These are phyloP conservation scores for Pouteria campechiana DNA, from an alignment of 179 eudicot genomes.

Conservation along the genomic window DNA sequence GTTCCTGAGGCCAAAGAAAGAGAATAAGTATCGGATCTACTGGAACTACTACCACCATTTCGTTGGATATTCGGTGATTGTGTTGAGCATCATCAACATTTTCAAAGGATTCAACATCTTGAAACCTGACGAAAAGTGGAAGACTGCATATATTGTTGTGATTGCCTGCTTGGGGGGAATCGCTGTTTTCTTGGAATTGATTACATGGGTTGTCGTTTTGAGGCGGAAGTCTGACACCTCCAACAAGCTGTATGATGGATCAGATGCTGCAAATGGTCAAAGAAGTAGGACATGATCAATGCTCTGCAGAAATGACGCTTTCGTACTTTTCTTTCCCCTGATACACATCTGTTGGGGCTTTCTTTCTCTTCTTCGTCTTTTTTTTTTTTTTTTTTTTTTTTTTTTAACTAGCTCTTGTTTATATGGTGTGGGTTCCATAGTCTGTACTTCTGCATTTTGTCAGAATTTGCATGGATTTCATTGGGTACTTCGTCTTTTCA, in stretches of 20 bases:
- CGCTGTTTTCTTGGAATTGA: conserved; percentile 37
- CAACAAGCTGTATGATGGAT: conserved; percentile 22
- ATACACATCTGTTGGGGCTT: too few species aligned
- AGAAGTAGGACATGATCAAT: too few species aligned
- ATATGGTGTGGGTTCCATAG: too few species aligned
- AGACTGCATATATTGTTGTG: conserved; percentile 27
- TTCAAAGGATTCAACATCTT: conserved; percentile 65
- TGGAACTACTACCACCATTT: conserved; percentile 70
- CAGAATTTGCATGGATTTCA: too few species aligned
- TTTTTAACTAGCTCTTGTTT: too few species aligned
- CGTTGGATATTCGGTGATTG: conserved; percentile 48
- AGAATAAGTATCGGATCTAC: conserved; percentile 54
- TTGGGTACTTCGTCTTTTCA: too few species aligned
- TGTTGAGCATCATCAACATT: conserved; percentile 54
- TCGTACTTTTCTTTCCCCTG: too few species aligned
- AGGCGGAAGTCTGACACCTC: conserved; percentile 25
- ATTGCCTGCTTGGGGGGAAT: conserved; percentile 30
- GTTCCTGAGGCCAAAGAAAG: conserved; percentile 62
- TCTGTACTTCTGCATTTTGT: too few species aligned
- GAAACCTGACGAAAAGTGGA: conserved; percentile 56
- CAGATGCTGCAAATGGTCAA: too few species aligned
- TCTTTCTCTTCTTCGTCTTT: too few species aligned
- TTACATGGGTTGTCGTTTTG: conserved; percentile 43
- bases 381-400: too few species aligned
- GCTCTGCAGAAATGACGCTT: too few species aligned